Evolutionary conservation across 495 filamentous ascomycete species (phyloP).

Genomic region (Penicillium chermesinum): DNA sequence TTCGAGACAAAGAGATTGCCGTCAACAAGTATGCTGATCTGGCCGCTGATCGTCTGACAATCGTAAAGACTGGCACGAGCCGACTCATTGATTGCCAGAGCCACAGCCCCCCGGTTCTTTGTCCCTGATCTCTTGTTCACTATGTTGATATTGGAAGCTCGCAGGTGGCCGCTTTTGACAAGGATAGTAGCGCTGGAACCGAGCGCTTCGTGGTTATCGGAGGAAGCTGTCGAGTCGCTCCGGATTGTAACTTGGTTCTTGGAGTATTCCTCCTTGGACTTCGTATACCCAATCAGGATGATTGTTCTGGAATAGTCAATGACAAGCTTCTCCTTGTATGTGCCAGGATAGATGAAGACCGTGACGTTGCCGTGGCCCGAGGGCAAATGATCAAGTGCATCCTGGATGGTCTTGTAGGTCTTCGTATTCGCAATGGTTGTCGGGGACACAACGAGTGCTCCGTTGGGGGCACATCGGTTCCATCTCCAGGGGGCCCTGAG

Average conservation of each 20-base stretch:
- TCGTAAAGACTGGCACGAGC: neutral
- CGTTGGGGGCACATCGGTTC: too few species aligned
- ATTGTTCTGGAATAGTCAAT: neutral
- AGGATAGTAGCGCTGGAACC: neutral
- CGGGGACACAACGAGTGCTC: conserved; percentile 1
- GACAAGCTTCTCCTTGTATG: neutral
- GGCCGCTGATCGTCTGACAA: neutral
- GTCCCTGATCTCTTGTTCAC: neutral
- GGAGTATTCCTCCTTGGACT: neutral
- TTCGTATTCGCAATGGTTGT: neutral
- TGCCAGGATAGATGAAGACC: conserved; percentile 2
- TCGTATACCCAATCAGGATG: neutral
- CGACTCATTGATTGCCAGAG: neutral
- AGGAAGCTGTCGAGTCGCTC: neutral
- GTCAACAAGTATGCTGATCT: neutral
- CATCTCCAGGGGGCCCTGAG: too few species aligned
- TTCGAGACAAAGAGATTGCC: neutral
- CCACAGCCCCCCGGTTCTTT: neutral
- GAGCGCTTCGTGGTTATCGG: neutral
- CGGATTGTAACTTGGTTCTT: conserved; percentile 1
- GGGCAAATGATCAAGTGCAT: neutral
- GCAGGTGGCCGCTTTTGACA: neutral
- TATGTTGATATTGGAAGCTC: conserved; percentile 4
- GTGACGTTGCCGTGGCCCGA: neutral
- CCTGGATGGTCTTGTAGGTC: neutral